Conservation (phyloP, 805 yeast species). For the Kurtzmaniella cleridarum region DNA sequence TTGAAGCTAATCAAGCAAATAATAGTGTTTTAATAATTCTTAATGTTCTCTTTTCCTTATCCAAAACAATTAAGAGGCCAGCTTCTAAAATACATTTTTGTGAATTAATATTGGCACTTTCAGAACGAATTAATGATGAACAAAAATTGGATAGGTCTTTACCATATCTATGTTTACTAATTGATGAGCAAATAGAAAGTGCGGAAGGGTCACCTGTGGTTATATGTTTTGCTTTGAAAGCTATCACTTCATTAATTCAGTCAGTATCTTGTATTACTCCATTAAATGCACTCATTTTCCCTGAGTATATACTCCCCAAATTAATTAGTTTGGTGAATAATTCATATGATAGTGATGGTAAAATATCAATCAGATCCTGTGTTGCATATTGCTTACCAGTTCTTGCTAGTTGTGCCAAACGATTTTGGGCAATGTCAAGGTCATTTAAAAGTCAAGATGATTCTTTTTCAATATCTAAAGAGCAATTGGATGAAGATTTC, state of each 20-base stretch:
- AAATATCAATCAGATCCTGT: constrained; percentile 43
- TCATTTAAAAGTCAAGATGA: constrained; percentile 32
- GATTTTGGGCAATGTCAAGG: constrained; percentile 58
- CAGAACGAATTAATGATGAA: constrained; percentile 76
- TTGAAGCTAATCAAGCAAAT: constrained; percentile 13
- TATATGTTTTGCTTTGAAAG: constrained; percentile 57
- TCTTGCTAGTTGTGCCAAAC: constrained; percentile 59
- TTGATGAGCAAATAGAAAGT: constrained; percentile 50
- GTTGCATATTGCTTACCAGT: constrained; percentile 72
- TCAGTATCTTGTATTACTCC: constrained; percentile 65
- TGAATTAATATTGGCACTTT: constrained; percentile 67
- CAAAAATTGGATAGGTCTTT: constrained; percentile 79
- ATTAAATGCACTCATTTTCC: constrained; percentile 68
- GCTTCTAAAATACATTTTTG: constrained; percentile 62
- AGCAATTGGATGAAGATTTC: constrained; percentile 46
- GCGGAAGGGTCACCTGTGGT: constrained; percentile 44
- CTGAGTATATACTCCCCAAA: constrained; percentile 79
- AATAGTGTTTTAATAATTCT: constrained; percentile 55
- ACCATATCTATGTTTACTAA: constrained; percentile 69
- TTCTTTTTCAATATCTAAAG: constrained; percentile 27
- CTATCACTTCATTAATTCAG: constrained; percentile 61
- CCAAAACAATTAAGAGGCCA: constrained; percentile 57
- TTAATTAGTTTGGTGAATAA: constrained; percentile 32
- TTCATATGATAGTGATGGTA: constrained; percentile 17
- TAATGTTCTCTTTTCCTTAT: constrained; percentile 51